Evolutionary conservation across 2,329 filamentous ascomycete genomes (phyloP), one percentile per base, ranked within the genome.

Genomic region (Herpotrichia juniperi): DNA sequence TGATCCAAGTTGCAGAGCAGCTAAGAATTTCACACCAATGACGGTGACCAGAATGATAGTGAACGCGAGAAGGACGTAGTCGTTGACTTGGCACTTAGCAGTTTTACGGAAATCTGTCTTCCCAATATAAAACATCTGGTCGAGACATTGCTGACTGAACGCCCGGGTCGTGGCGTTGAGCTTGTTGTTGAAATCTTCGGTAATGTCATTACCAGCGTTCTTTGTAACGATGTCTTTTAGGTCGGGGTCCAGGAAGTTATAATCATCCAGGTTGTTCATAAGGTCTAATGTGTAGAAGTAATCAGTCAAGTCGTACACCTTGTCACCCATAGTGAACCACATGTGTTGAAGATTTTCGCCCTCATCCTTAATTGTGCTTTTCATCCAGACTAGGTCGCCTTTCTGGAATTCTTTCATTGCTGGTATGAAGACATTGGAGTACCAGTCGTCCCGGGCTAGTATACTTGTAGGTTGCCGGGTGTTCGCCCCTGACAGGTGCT

Each of bases 1-100:
- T 4, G 92, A 92, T 40, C 93, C 93, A 54, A 99, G 90, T 67
- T 97, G 94, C 35, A 99, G 82, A 11, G 94, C 94, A 46, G 94
- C 87, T 67, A 99, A 73, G 78, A 99, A 99, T 76, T 97, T 99
- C 76, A 90, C 77, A 45, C 87, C 68, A 58, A 97, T 93, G 55
- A 97, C 90, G 1, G 82, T 56, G 69, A 89, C 91, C 48, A 99
- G 79, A 11, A 97, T 79, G 66, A 96, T 81, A n/a, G 92, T 90
- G 69, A 97, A 96, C 2, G 86, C 87, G 46, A 97, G 79, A 51
- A 99, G 79, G 57, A 97, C 87, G 75, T 91, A 97, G 76, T 93
- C 93, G 79, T 96, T 96, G 66, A 91, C 87, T 64, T 90, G 86
- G 72, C 94, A 99, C 60, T 81, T 84, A 1, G 91, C 73, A 1